These are phyloP conservation scores for Casaregolazyma suthepensis DNA, from an alignment of 1,139 yeast species.

Conservation along the genomic window DNA sequence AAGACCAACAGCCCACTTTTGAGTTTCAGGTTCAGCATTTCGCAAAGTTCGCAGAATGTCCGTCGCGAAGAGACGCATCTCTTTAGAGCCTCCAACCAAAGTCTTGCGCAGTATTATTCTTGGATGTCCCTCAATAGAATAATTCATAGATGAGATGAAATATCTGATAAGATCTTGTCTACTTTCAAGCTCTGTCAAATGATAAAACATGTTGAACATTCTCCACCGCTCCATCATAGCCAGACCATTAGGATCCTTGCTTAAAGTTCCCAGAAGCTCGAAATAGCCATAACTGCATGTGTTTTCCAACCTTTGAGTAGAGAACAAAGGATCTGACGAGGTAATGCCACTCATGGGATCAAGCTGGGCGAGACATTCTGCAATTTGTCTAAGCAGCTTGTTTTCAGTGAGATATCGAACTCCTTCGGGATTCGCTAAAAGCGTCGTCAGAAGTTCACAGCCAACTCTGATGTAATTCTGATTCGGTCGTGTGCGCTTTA, in stretches of 20 bases:
- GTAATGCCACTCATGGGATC: slow-evolving; percentile 74
- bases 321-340: slow-evolving; percentile 69
- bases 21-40: slow-evolving; percentile 24
- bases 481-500: slow-evolving; percentile 46
- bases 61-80: slow-evolving; percentile 53
- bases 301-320: slow-evolving; percentile 50
- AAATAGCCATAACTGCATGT: slow-evolving; percentile 76
- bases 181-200: slow-evolving; percentile 51
- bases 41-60: slow-evolving; percentile 44
- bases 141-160: slow-evolving; percentile 58
- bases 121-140: slow-evolving; percentile 58
- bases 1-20: slow-evolving; percentile 41
- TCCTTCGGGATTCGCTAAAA: slow-evolving; percentile 63
- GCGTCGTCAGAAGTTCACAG: slow-evolving; percentile 59
- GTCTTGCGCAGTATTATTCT: slow-evolving; percentile 62
- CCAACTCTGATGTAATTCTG: slow-evolving; percentile 64
- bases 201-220: slow-evolving; percentile 71
- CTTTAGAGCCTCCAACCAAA: slow-evolving; percentile 49
- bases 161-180: slow-evolving; percentile 56
- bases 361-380: slow-evolving; percentile 81
- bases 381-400: slow-evolving; percentile 77
- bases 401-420: slow-evolving; percentile 60
- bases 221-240: slow-evolving; percentile 74
- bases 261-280: slow-evolving; percentile 66
- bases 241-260: slow-evolving; percentile 56